These are phyloP conservation scores for Leccinum uliginosum DNA, from an alignment of 768 basidiomycete species.

Conservation along the genomic window DNA sequence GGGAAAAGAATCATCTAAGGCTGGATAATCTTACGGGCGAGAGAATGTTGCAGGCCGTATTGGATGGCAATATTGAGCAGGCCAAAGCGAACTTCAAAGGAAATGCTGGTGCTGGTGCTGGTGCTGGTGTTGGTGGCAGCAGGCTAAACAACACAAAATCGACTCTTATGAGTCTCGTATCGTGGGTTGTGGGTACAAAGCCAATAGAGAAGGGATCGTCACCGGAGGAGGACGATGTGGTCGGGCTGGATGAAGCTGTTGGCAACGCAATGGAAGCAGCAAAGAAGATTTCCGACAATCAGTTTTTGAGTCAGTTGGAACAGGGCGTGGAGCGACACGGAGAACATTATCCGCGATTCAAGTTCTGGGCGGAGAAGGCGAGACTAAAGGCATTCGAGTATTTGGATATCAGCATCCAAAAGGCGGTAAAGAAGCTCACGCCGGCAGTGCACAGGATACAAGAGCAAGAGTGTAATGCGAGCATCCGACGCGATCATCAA, in stretches of 20 bases:
- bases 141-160: too few relatives aligned
- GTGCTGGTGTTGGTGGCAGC: not conserved
- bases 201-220: not conserved
- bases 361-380: not conserved
- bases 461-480: not conserved
- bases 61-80: conserved; percentile 5
- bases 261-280: not conserved
- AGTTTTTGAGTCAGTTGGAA: conserved; percentile 11
- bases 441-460: conserved; percentile 10
- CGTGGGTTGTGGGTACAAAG: not conserved
- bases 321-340: not conserved
- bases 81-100: not conserved
- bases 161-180: too few relatives aligned
- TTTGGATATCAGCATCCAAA: not conserved
- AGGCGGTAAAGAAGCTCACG: conserved; percentile 8
- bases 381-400: not conserved
- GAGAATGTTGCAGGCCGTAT: not conserved
- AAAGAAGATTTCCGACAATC: conserved; percentile 6
- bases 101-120: too few relatives aligned
- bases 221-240: not conserved
- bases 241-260: conserved; percentile 4
- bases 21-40: not conserved
- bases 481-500: not conserved
- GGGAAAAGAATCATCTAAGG: not conserved
- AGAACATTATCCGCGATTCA: not conserved